Evolutionary conservation across 331 rosid genomes (phyloP), one percentile per base, ranked within the genome.

Genomic region (Pyracantha coccinea): DNA sequence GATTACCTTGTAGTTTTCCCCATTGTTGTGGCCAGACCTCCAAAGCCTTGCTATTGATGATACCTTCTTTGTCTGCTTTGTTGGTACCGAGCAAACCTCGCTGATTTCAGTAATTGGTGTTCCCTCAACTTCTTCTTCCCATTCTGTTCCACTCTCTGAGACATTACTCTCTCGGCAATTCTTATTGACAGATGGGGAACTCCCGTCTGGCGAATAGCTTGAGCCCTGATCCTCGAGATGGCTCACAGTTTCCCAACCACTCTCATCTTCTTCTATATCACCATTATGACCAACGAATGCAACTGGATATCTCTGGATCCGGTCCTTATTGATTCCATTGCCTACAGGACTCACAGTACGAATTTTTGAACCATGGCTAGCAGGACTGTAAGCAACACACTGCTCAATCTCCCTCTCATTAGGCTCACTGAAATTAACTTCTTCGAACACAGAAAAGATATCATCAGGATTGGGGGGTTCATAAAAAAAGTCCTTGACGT

Each of bases 221-320:
- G 96, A 90, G 66, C 85, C 94, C 80, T 92, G 96, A 80, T 92
- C 96, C 78, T 92, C 97, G 4, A 68, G 77, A 60, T 90, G 94
- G 83, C 97, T 92, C 66, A 84, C 97, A 33, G 97, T 92, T 79
- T 92, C 97, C 97, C 97, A 92, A 65, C 94, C 97, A 69, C 97
- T 92, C 77, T 92, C 97, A 68, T 92, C 97, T 54, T 84, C 97
- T 68, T 87, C 90, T 31, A 88, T 73, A 38, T 90, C 92, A 25
- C 87, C 91, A 65, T 87, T 84, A 15, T 84, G 85, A 69, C 88
- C 87, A 53, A 71, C 66, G 54, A 57, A 90, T 32, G 78, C 82
- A 77, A 75, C 80, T 9, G 86, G 47, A 67, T 19, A 77, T 76
- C 85, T 81, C 67, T 81, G 91, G 72, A 68, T 72, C 66, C 69